Evolutionary conservation across 371 early-diverging fungal species (phyloP).

Genomic region (Umbelopsis sp.): DNA sequence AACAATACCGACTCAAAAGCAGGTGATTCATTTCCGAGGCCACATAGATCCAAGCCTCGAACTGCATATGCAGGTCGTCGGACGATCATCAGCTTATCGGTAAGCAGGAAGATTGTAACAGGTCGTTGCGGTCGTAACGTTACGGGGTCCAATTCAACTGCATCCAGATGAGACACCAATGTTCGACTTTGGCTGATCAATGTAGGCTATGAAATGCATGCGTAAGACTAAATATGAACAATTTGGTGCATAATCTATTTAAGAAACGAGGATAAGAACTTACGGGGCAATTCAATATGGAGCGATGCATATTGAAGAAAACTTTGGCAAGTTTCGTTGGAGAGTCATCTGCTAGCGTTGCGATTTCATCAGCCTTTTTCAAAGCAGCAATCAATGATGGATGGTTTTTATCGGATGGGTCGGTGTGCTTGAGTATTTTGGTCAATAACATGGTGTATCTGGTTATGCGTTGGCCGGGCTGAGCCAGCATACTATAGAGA

Average conservation of each 20-base stretch:
- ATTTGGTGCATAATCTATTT: background rate
- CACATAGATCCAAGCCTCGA: constrained; percentile 16
- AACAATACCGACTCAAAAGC: constrained; percentile 1
- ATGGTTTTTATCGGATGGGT: background rate
- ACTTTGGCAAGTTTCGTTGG: constrained; percentile 17
- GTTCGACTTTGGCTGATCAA: constrained; percentile 46
- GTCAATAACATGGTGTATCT: constrained; percentile 20
- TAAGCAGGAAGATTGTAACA: constrained; percentile 47
- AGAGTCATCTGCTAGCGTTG: constrained; percentile 22
- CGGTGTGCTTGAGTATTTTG: constrained; percentile 11
- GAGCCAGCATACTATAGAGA: constrained; percentile 16
- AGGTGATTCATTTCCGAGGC: background rate
- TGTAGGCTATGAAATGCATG: background rate
- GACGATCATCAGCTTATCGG: constrained; percentile 48
- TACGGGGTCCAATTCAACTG: constrained; percentile 38
- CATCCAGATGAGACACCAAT: constrained; percentile 44
- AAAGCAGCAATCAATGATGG: constrained; percentile 3
- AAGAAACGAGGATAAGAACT: background rate
- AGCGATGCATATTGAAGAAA: constrained; percentile 20
- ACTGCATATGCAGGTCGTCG: constrained; percentile 25
- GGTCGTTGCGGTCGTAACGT: constrained; percentile 35
- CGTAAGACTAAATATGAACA: background rate
- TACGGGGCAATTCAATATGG: constrained; percentile 20
- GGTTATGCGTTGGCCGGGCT: constrained; percentile 22
- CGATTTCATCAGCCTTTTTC: constrained; percentile 21